A percentile compares a stretch with the other conserved stretches of the same genome.
phyloP scores from a whole-genome alignment of 371 early-diverging fungal genomes.

The Mucor circinelloides region DNA sequence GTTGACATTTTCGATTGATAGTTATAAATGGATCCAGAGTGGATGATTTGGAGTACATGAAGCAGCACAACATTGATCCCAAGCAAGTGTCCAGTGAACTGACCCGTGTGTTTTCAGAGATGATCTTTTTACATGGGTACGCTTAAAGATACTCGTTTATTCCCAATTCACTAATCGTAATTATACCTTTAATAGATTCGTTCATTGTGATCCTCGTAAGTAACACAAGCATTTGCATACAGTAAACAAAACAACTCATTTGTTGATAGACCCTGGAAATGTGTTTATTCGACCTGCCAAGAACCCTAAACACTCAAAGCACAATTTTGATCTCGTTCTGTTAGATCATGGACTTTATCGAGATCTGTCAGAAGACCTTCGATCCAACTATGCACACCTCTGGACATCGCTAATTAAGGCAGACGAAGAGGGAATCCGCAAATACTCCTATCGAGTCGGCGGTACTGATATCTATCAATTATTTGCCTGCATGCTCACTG shows the following conservation, averaged over 20 bases:
- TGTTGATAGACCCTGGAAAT: constrained; percentile 65
- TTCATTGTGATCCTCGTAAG: constrained; percentile 82
- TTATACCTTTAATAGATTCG: constrained; percentile 40
- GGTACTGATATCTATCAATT: constrained; percentile 72
- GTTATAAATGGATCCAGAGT: constrained; percentile 75
- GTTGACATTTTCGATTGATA: constrained; percentile 3
- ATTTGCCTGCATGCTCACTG: constrained; percentile 87
- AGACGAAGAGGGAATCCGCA: constrained; percentile 67
- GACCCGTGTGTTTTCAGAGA: constrained; percentile 78
- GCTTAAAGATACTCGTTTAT: neutral
- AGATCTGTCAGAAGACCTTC: constrained; percentile 70
- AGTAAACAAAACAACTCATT: neutral
- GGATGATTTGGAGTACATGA: constrained; percentile 75
- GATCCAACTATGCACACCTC: constrained; percentile 85
- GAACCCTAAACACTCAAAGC: constrained; percentile 45
- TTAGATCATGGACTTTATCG: constrained; percentile 96
- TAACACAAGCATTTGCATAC: neutral
- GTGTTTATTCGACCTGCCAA: constrained; percentile 69
- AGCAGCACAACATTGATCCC: constrained; percentile 70
- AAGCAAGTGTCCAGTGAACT: constrained; percentile 74
- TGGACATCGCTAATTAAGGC: constrained; percentile 86
- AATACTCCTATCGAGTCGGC: constrained; percentile 60
- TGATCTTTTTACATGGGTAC: constrained; percentile 89
- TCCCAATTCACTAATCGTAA: neutral
- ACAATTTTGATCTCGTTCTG: constrained; percentile 87